phyloP scores from a whole-genome alignment of 1,284 basidiomycete genomes.

The Wallemia mellicola region DNA sequence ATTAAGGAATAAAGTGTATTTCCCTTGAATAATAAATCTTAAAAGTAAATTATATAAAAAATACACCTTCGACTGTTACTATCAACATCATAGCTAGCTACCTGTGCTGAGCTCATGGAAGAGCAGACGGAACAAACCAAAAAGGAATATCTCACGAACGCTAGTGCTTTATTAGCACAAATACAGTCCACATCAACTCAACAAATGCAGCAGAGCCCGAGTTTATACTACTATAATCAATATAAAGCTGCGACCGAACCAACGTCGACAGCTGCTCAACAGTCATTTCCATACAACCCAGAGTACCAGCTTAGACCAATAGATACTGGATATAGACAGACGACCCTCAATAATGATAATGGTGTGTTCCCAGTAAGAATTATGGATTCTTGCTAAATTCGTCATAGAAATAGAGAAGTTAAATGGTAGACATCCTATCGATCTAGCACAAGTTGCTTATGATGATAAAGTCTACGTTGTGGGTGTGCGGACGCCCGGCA shows the following conservation, averaged over 20 bases:
- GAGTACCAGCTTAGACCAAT: neutral
- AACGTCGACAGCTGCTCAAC: neutral
- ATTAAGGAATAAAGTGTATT: no score
- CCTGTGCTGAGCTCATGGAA: no score
- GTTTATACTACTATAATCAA: neutral
- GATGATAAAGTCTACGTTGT: neutral
- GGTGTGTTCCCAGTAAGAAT: neutral
- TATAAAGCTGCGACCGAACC: neutral
- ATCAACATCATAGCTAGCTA: no score
- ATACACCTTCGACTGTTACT: no score
- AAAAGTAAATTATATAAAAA: no score
- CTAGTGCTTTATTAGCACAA: neutral
- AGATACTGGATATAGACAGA: neutral
- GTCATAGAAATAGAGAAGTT: neutral
- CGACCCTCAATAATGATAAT: neutral
- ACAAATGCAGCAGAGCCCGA: neutral
- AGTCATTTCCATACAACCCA: neutral
- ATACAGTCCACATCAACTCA: neutral
- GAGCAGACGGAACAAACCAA: neutral
- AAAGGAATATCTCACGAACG: neutral
- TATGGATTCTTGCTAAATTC: neutral
- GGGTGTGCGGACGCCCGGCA: neutral
- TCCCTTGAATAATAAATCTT: no score
- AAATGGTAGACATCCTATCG: neutral
- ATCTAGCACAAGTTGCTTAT: neutral